Evolutionary conservation across 2,329 filamentous ascomycete species (phyloP).

Genomic region (Beauveria brongniartii): DNA sequence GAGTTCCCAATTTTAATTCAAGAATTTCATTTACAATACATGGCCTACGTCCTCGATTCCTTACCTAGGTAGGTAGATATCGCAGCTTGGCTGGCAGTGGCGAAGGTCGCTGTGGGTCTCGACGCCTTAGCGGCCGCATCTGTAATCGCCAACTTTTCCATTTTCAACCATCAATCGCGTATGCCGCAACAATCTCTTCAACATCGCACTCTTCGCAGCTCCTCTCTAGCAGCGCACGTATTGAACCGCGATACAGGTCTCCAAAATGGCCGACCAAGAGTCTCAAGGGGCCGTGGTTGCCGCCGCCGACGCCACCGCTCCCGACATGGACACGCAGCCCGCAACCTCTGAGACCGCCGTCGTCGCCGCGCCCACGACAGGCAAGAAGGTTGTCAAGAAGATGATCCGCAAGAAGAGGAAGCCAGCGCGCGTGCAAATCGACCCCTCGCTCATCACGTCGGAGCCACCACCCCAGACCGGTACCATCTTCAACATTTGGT

Average conservation of each 20-base stretch:
- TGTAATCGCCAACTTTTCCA: background rate
- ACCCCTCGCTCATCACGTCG: conserved; percentile 71
- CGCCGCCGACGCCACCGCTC: conserved; percentile 14
- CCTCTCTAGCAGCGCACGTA: background rate
- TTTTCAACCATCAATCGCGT: background rate
- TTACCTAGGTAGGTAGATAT: too few relatives aligned
- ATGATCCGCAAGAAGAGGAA: conserved; percentile 86
- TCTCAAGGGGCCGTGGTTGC: conserved; percentile 20
- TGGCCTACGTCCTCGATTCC: too few relatives aligned
- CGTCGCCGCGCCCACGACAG: conserved; percentile 38
- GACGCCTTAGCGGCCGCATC: background rate
- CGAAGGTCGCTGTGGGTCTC: too few relatives aligned
- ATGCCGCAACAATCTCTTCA: background rate
- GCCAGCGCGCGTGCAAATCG: conserved; percentile 84
- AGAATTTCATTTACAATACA: too few relatives aligned
- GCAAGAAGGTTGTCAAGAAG: conserved; percentile 67
- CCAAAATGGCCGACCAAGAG: conserved; percentile 25
- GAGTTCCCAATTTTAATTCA: too few relatives aligned
- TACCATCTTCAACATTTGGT: conserved; percentile 97
- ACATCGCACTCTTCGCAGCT: background rate
- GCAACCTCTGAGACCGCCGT: conserved; percentile 29
- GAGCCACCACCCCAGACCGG: conserved; percentile 88
- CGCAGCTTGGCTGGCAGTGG: too few relatives aligned
- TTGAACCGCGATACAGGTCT: background rate
- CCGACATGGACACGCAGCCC: conserved; percentile 18